phyloP scores from a whole-genome alignment of 78 protist genomes.

The Thecamonas trahens region DNA sequence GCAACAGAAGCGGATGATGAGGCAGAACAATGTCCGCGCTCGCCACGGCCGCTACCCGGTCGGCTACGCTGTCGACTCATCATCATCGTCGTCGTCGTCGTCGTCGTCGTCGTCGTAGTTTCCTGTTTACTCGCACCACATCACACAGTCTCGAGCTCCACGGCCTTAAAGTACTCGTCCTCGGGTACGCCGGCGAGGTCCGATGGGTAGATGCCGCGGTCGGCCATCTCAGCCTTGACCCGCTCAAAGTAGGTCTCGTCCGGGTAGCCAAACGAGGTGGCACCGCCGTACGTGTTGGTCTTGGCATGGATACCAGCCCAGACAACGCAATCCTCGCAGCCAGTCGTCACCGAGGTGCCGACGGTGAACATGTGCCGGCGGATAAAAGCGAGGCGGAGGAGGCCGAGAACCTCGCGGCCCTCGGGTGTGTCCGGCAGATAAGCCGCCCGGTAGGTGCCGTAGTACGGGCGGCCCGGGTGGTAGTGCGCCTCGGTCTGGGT shows the following conservation, averaged over 20 bases:
- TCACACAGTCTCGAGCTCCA: no score
- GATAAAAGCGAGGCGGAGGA: neutral
- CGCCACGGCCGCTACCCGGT: no score
- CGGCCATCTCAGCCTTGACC: neutral
- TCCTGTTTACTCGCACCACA: no score
- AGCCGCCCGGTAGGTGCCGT: neutral
- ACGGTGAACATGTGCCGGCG: neutral
- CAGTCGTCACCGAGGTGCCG: neutral
- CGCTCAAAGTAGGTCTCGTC: conserved; percentile 1
- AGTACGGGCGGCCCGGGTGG: neutral
- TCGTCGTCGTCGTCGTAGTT: no score
- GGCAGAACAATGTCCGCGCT: no score
- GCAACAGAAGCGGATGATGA: no score
- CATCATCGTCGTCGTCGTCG: no score
- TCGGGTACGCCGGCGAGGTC: no score
- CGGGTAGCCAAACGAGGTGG: neutral
- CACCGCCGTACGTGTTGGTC: neutral
- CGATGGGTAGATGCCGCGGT: no score
- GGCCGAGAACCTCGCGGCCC: neutral
- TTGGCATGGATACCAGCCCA: neutral
- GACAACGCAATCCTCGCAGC: neutral
- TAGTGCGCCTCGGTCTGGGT: neutral
- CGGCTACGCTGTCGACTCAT: no score
- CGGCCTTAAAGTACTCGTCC: no score
- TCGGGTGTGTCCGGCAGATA: neutral